Evolutionary conservation across 495 filamentous ascomycete genomes (phyloP).

Genomic region (Elasticomyces elasticus): DNA sequence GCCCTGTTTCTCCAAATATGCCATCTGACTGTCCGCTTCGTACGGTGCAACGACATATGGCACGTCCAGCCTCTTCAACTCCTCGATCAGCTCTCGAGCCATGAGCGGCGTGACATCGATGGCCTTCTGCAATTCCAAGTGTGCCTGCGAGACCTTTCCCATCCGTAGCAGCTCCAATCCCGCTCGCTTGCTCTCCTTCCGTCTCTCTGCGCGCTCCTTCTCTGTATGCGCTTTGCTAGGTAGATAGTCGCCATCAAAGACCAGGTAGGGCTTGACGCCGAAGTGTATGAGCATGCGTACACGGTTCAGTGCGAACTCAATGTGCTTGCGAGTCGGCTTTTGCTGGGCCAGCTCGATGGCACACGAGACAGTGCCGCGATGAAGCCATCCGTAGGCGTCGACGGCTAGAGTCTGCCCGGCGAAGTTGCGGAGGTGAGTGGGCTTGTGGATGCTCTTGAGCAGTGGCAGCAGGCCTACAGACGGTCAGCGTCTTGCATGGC

Average conservation of each 20-base stretch:
- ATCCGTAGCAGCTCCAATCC: slow-evolving; percentile 73
- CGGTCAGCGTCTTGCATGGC: slow-evolving; percentile 2
- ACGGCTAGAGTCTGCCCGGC: slow-evolving; percentile 80
- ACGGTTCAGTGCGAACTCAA: slow-evolving; percentile 83
- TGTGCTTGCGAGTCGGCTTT: slow-evolving; percentile 77
- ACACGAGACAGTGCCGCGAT: slow-evolving; percentile 84
- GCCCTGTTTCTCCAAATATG: slow-evolving; percentile 79
- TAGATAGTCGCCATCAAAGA: slow-evolving; percentile 93
- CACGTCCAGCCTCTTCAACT: slow-evolving; percentile 67
- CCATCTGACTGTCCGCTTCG: slow-evolving; percentile 93
- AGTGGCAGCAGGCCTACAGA: slow-evolving; percentile 70
- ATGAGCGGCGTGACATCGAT: slow-evolving; percentile 94
- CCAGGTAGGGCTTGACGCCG: slow-evolving; percentile 81
- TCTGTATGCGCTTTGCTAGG: slow-evolving; percentile 96
- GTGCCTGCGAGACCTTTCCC: slow-evolving; percentile 69
- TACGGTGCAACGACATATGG: slow-evolving; percentile 93
- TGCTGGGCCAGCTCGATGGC: slow-evolving; percentile 82
- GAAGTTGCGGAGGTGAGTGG: slow-evolving; percentile 76
- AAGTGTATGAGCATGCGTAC: slow-evolving; percentile 89
- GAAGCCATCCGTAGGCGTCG: slow-evolving; percentile 97
- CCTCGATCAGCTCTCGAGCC: slow-evolving; percentile 85
- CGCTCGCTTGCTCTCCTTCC: slow-evolving; percentile 60
- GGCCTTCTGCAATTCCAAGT: slow-evolving; percentile 84
- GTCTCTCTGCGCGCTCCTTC: slow-evolving; percentile 52
- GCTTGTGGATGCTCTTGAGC: slow-evolving; percentile 91